Evolutionary conservation across 2,329 filamentous ascomycete species (phyloP).

Genomic region (Penicillium griseofulvum): DNA sequence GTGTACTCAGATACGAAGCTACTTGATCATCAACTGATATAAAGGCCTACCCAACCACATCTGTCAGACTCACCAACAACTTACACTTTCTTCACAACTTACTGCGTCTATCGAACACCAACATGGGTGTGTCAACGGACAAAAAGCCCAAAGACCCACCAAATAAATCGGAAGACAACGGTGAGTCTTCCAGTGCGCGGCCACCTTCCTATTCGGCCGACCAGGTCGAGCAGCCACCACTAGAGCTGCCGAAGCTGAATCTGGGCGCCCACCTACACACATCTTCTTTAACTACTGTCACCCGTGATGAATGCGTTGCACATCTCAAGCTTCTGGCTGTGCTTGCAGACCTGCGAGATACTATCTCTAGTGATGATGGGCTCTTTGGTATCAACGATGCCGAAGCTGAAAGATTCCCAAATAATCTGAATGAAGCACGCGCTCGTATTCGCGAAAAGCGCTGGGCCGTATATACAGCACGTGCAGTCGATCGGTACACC

Average conservation of each 20-base stretch:
- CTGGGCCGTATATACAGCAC: conserved; percentile 67
- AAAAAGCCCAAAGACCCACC: conserved; percentile 11
- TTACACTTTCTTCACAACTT: not conserved
- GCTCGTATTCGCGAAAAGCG: conserved; percentile 64
- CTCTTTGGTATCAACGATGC: conserved; percentile 63
- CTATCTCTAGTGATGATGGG: conserved; percentile 64
- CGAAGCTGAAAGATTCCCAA: conserved; percentile 36
- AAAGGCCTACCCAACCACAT: not conserved
- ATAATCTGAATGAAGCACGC: conserved; percentile 44
- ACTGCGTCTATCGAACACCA: not conserved
- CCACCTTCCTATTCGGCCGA: conserved; percentile 29
- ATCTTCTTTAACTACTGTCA: conserved; percentile 21
- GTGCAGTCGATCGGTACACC: conserved; percentile 65
- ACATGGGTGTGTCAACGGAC: conserved; percentile 14
- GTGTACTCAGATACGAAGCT: not conserved
- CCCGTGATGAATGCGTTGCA: conserved; percentile 61
- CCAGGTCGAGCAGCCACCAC: conserved; percentile 8
- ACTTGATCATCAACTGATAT: not conserved
- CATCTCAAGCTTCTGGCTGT: conserved; percentile 72
- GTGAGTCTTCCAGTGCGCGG: conserved; percentile 1
- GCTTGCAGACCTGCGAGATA: conserved; percentile 65
- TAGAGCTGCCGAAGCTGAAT: conserved; percentile 26
- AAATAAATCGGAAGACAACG: not conserved
- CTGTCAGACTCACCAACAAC: not conserved
- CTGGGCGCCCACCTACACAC: conserved; percentile 7